These are phyloP conservation scores for Hymenoscyphus repandus DNA, from an alignment of 2,329 filamentous ascomycete genomes.

Conservation along the genomic window DNA sequence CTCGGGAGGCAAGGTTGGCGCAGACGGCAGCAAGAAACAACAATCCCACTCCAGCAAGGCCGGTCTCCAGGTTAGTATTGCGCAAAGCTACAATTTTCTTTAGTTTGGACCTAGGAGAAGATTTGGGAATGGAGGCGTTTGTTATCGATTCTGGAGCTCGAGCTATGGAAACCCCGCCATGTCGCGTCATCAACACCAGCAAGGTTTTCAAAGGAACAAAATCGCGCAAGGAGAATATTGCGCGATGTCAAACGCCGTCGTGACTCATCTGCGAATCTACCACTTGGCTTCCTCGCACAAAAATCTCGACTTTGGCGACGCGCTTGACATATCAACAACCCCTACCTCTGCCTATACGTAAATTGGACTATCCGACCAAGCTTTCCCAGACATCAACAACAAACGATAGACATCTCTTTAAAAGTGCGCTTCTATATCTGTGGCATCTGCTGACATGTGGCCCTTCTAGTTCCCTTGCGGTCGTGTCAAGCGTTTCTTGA, in stretches of 20 bases:
- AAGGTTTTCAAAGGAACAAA: slow-evolving; percentile 3
- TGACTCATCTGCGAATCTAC: slow-evolving; percentile 3
- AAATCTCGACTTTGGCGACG: slow-evolving; percentile 12
- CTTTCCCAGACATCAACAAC: not conserved
- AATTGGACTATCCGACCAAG: not conserved
- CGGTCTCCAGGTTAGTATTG: slow-evolving; percentile 33
- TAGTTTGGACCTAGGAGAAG: not conserved
- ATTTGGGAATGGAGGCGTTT: slow-evolving; percentile 8
- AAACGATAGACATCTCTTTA: not conserved
- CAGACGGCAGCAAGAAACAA: slow-evolving; percentile 32
- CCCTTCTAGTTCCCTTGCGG: slow-evolving; percentile 83
- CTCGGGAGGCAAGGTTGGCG: slow-evolving; percentile 33
- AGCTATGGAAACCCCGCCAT: slow-evolving; percentile 24
- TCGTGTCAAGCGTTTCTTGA: slow-evolving; percentile 99
- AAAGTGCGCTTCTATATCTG: not conserved
- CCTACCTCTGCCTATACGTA: not conserved
- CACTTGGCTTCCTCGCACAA: not conserved
- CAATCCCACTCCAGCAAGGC: slow-evolving; percentile 34
- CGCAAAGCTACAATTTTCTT: slow-evolving; percentile 11
- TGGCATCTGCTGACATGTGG: slow-evolving; percentile 28
- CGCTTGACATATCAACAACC: slow-evolving; percentile 8
- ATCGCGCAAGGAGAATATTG: slow-evolving; percentile 4
- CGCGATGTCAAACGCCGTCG: not conserved
- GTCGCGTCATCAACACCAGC: slow-evolving; percentile 24
- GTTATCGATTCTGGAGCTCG: slow-evolving; percentile 12